Evolutionary conservation across 2,329 filamentous ascomycete species (phyloP), one percentile per base, ranked within the genome.

Genomic region (Fusarium xyrophilum): DNA sequence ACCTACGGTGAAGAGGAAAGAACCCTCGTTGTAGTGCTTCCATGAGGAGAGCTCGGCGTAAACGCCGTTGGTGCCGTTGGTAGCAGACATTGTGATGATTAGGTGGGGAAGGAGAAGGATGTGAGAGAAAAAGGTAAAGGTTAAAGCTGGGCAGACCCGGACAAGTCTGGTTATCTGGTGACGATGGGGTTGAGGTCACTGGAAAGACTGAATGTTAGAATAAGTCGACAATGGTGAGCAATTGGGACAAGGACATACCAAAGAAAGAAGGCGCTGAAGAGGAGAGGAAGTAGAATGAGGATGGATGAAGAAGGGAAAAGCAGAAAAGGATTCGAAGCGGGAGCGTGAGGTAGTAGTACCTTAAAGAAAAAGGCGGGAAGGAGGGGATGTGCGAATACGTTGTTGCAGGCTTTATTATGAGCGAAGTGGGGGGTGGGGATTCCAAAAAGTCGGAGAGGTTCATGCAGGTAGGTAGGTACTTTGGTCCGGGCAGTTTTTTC

Each of bases 1-100:
- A 68, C 81, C 81, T 84, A 89, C 88, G 77, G 92, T 96, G 88
- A 95, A 95, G 73, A 95, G 88, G 85, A 95, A 95, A 75, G 88
- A 92, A 70, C 89, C 90, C 79, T 85, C 80, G 74, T 88, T 87
- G 79, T 85, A 82, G 79, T 84, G 83, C 75, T 78, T 79, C 78
- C 79, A 80, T 68, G 75, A 71, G 36, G 61, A 66, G 53, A 74
- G 73, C 42, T 74, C 68, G 73, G 70, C 75, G 65, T 76, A 70
- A 52, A 76, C 73, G 75, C 79, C 81, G 77, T 81, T 77, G 73
- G 75, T 66, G 75, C 82, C 81, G 70, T 78, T 77, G 79, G 82
- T 70, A 71, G 80, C 75, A 79, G 83, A 80, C 89, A 91, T 91
- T 83, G 78, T 89, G 84, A 81, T 54, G 65, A 69, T 72, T 67